Base-by-base conservation (phyloP, 208 protist species). In the Leishmania gerbilli region DNA sequence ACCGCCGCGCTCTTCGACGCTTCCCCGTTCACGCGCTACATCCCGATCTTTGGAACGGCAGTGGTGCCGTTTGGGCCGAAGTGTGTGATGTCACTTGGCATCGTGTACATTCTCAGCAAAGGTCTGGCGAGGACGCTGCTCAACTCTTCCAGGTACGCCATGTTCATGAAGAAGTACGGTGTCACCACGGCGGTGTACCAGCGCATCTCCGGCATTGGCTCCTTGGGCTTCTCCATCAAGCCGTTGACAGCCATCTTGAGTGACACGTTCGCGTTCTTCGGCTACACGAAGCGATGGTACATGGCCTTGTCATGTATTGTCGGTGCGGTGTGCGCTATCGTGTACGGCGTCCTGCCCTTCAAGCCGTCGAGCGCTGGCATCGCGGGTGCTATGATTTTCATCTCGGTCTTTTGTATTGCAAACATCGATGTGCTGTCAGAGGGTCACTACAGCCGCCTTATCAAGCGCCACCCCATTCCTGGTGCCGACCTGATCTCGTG, bases 271-370 rank as follows among this genome's bases (percentile, higher is more conserved):
- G 53, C 86, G 40, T 79, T 93, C 37, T 82, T 90, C 31, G 84
- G 88, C 58, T 93, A 89, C 80, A 90, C 84, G 62, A 93, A 93
- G 82, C 84, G 88, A 31, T 92, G 83, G 84, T 91, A 91, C 87
- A 88, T 92, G 86, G 65, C 79, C 13, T 21, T 77, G 31, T 89
- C 90, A 13, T 89, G 84, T 65, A 58, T 91, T 5, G 60, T 80
- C 27, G 84, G 87, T 49, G 80, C 71, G 34, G 85, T 77, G 34
- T 89, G 81, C 69, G 56, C 86, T 15, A 74, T 93, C 31, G 87
- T 80, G 31, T 91, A 88, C 69, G 88, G 82, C 55, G 56, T 90
- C 3, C 76, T 93, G 53, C 90, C 90, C 0, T 83, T 84, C 34
- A 87, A 74, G 71, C 45, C 68, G 71, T 78, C 80, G 42, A 91